phyloP scores from a whole-genome alignment of 805 yeast genomes.

The Cyberlindnera maritima region DNA sequence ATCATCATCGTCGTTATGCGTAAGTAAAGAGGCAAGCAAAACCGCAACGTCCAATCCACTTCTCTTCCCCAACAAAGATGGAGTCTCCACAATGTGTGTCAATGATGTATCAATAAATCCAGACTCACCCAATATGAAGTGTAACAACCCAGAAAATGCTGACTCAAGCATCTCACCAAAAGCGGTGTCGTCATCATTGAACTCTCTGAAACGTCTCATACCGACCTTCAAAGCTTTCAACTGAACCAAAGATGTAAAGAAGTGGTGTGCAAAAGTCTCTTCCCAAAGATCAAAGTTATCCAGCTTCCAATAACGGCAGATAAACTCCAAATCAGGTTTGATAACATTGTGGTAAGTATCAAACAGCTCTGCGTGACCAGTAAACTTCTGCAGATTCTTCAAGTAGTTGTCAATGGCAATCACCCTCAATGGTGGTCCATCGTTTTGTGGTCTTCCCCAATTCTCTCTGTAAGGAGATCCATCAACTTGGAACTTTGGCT shows the following conservation, averaged over 20 bases:
- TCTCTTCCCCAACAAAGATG: constrained; percentile 45
- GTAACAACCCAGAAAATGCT: constrained; percentile 23
- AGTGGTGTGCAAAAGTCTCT: constrained; percentile 71
- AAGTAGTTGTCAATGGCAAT: constrained; percentile 60
- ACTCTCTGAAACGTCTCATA: constrained; percentile 34
- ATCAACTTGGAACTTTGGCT: constrained; percentile 79
- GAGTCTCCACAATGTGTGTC: constrained; percentile 71
- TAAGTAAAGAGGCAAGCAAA: constrained; percentile 41
- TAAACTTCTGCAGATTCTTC: constrained; percentile 36
- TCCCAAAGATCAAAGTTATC: constrained; percentile 93
- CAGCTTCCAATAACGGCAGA: constrained; percentile 56
- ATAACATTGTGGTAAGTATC: constrained; percentile 50
- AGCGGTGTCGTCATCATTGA: constrained; percentile 29
- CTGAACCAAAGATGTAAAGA: constrained; percentile 77
- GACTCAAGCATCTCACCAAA: constrained; percentile 23
- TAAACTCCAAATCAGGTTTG: constrained; percentile 68
- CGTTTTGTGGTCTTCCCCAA: constrained; percentile 97
- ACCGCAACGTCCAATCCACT: constrained; percentile 80
- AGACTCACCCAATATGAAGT: constrained; percentile 29
- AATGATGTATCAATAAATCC: constrained; percentile 37
- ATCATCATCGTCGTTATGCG: constrained; percentile 48
- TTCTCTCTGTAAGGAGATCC: constrained; percentile 55
- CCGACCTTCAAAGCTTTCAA: constrained; percentile 66
- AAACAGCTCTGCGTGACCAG: constrained; percentile 29
- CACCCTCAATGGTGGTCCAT: constrained; percentile 86